Percentiles rank a stretch among this genome's conserved stretches.
Evolutionary conservation across 2,329 filamentous ascomycete genomes (phyloP).

Genomic region (Sphaerulina vaccinii): DNA sequence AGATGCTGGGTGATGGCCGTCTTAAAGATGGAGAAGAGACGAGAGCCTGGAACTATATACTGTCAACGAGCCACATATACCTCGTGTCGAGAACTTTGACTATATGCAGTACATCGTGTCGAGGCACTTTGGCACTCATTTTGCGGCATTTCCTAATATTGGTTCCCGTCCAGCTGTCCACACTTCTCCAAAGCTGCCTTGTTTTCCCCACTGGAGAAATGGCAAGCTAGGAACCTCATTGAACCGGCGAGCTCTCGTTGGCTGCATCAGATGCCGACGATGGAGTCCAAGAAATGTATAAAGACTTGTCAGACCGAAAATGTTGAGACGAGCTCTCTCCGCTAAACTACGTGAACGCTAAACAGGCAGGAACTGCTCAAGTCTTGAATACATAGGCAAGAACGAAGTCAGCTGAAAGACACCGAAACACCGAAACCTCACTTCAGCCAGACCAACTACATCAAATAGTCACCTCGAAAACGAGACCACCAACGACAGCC

Average conservation of each 20-base stretch:
- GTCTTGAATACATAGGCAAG: constrained; percentile 36
- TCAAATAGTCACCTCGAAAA: background rate
- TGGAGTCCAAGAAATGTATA: constrained; percentile 23
- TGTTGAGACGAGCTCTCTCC: constrained; percentile 41
- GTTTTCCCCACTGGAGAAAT: too few relatives aligned
- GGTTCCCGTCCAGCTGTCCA: too few relatives aligned
- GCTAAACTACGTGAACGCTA: constrained; percentile 40
- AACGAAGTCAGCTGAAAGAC: constrained; percentile 39
- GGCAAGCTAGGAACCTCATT: background rate
- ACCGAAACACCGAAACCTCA: constrained; percentile 28
- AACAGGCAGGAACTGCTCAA: constrained; percentile 38
- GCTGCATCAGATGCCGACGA: constrained; percentile 12
- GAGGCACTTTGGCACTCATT: too few relatives aligned
- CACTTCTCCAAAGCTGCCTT: too few relatives aligned
- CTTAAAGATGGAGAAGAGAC: too few relatives aligned
- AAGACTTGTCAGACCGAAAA: constrained; percentile 43
- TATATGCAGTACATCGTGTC: too few relatives aligned
- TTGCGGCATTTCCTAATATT: too few relatives aligned
- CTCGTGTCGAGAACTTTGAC: too few relatives aligned
- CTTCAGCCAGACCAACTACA: constrained; percentile 26
- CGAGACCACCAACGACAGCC: constrained; percentile 10
- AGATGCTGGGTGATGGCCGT: too few relatives aligned
- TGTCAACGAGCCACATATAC: too few relatives aligned
- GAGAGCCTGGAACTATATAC: too few relatives aligned
- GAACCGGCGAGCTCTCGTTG: constrained; percentile 11